Base-by-base conservation (phyloP, 345 rosid species). In the Gossypioides kirkii region DNA sequence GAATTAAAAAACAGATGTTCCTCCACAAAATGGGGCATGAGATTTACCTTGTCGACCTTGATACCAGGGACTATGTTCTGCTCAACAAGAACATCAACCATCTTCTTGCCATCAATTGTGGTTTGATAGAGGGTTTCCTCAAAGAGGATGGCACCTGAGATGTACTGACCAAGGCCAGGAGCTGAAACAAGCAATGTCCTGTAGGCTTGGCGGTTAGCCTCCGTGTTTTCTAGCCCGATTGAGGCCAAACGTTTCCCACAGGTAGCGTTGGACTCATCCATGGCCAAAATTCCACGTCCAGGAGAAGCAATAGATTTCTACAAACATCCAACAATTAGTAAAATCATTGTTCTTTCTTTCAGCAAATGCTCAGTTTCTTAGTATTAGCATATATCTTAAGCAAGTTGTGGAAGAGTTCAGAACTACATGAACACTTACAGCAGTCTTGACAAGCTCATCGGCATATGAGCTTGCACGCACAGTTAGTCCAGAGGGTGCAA, bases 401-500 rank as follows among this genome's bases (percentile, higher is more conserved):
- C 61, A 56, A 22, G 36, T 4, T 11, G 32, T 1, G 10, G 16
- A 60, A 60, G 41, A 14, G 10, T 2, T 60, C 14, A 60, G 42
- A 60, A 60, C 7, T 14, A 14, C 8, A 17, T 4, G 38, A 53
- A 28, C 45, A 79, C 93, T 78, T 88, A 92, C 98, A 77, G 98
- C 98, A 10, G 98, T 94, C 87, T 89, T 90, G 77, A 92, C 84
- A 62, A 94, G 98, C 91, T 94, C 98, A 77, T 94, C 97, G 3
- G 98, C 95, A 70, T 94, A 94, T 74, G 97, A 80, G 69, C 87
- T 82, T 10, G 97, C 93, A 20, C 89, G 90, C 76, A 89, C 74
- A 71, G 88, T 74, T 73, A 92, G 84, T 36, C 75, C 70, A 0
- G 87, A 80, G 3, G 93, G 50, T 46, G 72, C 46, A 28, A 83